Evolutionary conservation across 1,284 basidiomycete genomes (phyloP), one percentile per base, ranked within the genome.

Genomic region (Pseudozyma sp.): DNA sequence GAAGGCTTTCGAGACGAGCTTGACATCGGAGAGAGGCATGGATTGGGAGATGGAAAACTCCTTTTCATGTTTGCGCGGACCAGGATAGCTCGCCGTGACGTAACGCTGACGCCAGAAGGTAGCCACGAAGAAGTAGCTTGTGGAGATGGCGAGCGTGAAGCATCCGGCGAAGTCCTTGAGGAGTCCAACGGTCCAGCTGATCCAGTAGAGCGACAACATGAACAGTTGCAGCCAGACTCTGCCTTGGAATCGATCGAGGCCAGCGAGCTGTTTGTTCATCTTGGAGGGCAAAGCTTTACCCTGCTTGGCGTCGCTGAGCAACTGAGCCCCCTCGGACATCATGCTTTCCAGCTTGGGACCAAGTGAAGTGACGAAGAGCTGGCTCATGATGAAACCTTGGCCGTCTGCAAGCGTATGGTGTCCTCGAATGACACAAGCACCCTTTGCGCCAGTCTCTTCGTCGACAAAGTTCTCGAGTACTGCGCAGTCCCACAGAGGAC

Each of bases 371-470:
- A 79, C 57, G 14, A 71, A 75, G 10, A 84, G 63, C 57, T 80
- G 77, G 38, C 68, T 72, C 67, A 83, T 68, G 59, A 83, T 66
- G 59, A 83, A 84, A 7, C 83, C 83, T 53, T 83, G 82, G 0
- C 83, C 83, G 52, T 84, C 83, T 4, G 80, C 61, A 9, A 79
- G 50, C 1, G 77, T 78, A 54, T 84, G 83, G 49, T 84, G 83
- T 2, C 83, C 83, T 9, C 82, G 64, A 7, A 74, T 76, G 5
- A 83, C 76, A 44, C 77, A 70, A 1, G 81, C 82, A 2, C 78
- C 65, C 49, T 59, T 70, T 14, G 73, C 68, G 12, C 65, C 73
- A n/a, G 35, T 69, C 31, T 65, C 49, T 18, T 70, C 64, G 45
- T 78, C 78, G 16, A 56, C 53, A 52, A 70, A 84, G 69, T 83